phyloP scores from a whole-genome alignment of 495 filamentous ascomycete species.

The Xylaria flabelliformis region DNA sequence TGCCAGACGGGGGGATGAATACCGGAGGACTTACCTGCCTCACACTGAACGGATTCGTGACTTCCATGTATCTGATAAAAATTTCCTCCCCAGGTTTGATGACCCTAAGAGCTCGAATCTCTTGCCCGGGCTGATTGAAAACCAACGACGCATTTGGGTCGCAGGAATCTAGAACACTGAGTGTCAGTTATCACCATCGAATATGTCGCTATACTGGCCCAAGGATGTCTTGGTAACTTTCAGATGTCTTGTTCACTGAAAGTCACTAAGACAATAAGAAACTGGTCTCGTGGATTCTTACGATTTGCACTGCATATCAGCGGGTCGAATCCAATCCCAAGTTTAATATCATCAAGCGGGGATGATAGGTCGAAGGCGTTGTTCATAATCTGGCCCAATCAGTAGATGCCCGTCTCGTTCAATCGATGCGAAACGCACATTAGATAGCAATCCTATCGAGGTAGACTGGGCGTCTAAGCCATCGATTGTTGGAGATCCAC shows the following conservation, averaged over 20 bases:
- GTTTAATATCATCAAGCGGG: constrained; percentile 5
- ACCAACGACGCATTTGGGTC: constrained; percentile 28
- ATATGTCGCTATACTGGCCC: too few species aligned
- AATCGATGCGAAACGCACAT: constrained; percentile 11
- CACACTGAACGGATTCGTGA: constrained; percentile 24
- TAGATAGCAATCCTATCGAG: constrained; percentile 12
- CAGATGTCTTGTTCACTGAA: too few species aligned
- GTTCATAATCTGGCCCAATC: constrained; percentile 20
- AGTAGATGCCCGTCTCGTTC: neutral
- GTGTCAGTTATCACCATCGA: neutral
- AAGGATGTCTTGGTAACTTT: too few species aligned
- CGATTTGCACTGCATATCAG: constrained; percentile 30
- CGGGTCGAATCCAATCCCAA: constrained; percentile 28
- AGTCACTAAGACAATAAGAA: neutral
- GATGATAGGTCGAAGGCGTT: constrained; percentile 15
- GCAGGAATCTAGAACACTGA: constrained; percentile 23
- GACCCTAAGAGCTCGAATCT: constrained; percentile 29
- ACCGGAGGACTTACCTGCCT: constrained; percentile 1
- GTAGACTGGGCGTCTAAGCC: constrained; percentile 8
- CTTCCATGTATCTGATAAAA: constrained; percentile 29
- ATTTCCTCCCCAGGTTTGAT: constrained; percentile 33
- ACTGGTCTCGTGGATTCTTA: neutral
- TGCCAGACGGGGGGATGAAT: too few species aligned
- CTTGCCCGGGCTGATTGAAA: constrained; percentile 26
- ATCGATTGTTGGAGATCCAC: constrained; percentile 1